Evolutionary conservation across 2,329 filamentous ascomycete species (phyloP), one percentile per base, ranked within the genome.

Genomic region (Plectosphaerella plurivora): DNA sequence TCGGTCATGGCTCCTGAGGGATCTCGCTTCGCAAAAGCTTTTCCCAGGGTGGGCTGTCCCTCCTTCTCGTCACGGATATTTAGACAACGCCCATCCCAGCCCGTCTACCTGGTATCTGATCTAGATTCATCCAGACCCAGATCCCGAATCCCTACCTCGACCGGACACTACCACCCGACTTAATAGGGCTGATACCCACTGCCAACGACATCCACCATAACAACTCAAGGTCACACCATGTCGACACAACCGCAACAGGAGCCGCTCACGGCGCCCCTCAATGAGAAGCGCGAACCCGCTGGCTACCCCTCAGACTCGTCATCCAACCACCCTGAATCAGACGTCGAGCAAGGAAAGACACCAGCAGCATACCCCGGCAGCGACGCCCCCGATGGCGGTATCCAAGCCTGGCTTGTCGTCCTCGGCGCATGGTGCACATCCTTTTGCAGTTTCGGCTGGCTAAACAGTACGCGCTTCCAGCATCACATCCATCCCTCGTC

Each of bases 361-460:
- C 7, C n/a, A 18, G n/a, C 41, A 18, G 6, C n/a, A 6, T 18
- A 18, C 18, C 41, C 41, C 18, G 55, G 47, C 28, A 55, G 50
- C 46, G 50, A 55, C 36, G 57, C 58, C 9, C 62, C 62, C 6
- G 63, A 68, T 47, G 67, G 67, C 12, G 67, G 67, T 5, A 22
- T 45, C 0, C 48, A 46, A 2, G 72, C 72, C 1, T 75, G 72
- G 72, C 60, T 70, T 1, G 65, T 71, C 1, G 67, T 74, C 4
- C 51, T 70, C 5, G 72, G 72, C 14, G 67, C 61, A 0, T 74
- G 69, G 69, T 73, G 71, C 57, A 65, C 63, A 1, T 63, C 66
- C 0, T 73, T 74, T 20, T 73, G 69, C 60, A 70, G 64, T 47
- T 72, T 70, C 36, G 73, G 73, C 6, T 73, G 68, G 65, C 53